phyloP scores from a whole-genome alignment of 495 filamentous ascomycete species.

The Terfezia boudieri region DNA sequence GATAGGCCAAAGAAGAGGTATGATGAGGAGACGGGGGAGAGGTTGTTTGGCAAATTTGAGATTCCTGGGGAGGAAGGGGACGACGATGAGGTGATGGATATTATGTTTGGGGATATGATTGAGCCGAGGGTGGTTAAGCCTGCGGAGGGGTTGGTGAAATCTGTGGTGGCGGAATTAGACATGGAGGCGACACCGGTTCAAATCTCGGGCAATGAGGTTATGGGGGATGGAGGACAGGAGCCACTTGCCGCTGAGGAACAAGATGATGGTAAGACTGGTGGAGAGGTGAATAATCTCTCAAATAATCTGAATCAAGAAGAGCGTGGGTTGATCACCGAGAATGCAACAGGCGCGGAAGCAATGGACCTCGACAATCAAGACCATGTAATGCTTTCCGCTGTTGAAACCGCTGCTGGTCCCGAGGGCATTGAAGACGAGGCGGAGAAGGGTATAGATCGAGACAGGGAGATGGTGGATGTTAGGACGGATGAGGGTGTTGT shows the following conservation, averaged over 20 bases:
- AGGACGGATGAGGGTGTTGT: no score
- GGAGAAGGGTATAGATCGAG: no score
- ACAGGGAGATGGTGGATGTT: no score
- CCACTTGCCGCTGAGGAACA: not conserved
- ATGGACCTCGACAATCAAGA: no score
- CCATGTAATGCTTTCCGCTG: no score
- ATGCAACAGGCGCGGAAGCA: no score
- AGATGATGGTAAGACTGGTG: not conserved
- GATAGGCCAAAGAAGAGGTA: slow-evolving; percentile 35
- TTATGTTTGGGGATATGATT: slow-evolving; percentile 34
- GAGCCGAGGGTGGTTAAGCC: slow-evolving; percentile 36
- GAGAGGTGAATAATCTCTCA: slow-evolving; percentile 1
- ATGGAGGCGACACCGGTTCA: no score
- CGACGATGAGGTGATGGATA: slow-evolving; percentile 31
- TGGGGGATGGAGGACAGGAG: not conserved
- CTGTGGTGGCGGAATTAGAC: not conserved
- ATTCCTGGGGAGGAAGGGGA: slow-evolving; percentile 33
- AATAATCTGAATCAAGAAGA: not conserved
- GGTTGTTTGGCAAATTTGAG: slow-evolving; percentile 42
- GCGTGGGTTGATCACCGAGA: no score
- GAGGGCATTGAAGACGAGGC: no score
- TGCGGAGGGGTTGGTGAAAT: slow-evolving; percentile 16
- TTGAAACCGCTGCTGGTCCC: no score
- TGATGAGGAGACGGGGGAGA: slow-evolving; percentile 33
- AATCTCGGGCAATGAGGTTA: not conserved